Evolutionary conservation across 495 filamentous ascomycete species (phyloP).

Genomic region (Emericellopsis terricola): DNA sequence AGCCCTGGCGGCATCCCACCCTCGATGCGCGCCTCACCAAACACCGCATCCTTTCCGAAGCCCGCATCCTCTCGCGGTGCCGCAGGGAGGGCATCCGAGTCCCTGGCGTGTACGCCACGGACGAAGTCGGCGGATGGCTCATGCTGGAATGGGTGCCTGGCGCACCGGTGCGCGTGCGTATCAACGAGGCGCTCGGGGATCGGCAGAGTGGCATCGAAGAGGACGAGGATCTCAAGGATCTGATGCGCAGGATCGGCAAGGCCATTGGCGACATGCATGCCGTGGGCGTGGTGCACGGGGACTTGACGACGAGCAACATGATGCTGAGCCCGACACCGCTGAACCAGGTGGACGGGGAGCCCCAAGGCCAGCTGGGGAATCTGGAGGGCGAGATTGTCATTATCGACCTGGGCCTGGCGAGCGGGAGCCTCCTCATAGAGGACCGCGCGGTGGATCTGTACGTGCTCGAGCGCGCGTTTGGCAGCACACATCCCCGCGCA

Average conservation of each 20-base stretch:
- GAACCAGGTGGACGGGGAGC: not conserved
- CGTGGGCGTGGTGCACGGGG: constrained; percentile 76
- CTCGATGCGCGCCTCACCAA: constrained; percentile 81
- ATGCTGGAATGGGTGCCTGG: constrained; percentile 84
- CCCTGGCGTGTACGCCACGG: constrained; percentile 57
- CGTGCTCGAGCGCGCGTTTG: constrained; percentile 91
- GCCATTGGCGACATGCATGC: constrained; percentile 68
- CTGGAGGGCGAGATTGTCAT: constrained; percentile 61
- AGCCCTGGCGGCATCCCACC: constrained; percentile 79
- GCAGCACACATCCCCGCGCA: constrained; percentile 77
- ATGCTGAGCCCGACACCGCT: constrained; percentile 43
- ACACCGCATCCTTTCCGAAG: constrained; percentile 71
- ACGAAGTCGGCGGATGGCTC: constrained; percentile 63
- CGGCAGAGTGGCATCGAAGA: constrained; percentile 14
- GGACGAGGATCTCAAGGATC: constrained; percentile 17
- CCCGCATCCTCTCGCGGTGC: constrained; percentile 61
- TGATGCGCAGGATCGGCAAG: constrained; percentile 57
- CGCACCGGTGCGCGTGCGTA: constrained; percentile 40
- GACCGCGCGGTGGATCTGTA: constrained; percentile 94
- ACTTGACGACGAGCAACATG: constrained; percentile 94
- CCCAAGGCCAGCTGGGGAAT: constrained; percentile 1
- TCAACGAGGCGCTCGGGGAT: constrained; percentile 42
- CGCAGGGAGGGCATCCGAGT: constrained; percentile 59
- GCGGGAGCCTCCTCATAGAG: constrained; percentile 68
- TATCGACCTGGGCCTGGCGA: constrained; percentile 91